Evolutionary conservation across 169 alveolate species (phyloP).

Genomic region (Cryptosporidium viatorum): DNA sequence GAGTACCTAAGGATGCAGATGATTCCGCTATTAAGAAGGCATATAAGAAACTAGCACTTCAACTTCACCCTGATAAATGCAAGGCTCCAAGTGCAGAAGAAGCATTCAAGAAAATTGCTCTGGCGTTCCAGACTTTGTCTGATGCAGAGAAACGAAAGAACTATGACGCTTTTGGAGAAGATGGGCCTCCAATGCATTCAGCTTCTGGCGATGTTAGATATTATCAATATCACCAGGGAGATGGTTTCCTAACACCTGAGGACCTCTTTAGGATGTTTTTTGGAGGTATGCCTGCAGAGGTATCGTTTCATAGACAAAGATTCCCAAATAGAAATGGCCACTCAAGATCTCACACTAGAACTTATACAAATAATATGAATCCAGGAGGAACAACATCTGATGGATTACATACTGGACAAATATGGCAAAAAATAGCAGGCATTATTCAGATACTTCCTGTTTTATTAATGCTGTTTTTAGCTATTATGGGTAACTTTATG

Average conservation of each 20-base stretch:
- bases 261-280: slow-evolving; percentile 85
- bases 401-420: slow-evolving; percentile 1
- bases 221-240: slow-evolving; percentile 80
- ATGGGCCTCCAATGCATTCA: slow-evolving; percentile 73
- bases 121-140: slow-evolving; percentile 92
- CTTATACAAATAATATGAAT: neutral
- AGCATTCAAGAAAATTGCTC: slow-evolving; percentile 93
- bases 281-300: slow-evolving; percentile 78
- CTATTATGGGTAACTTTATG: slow-evolving; percentile 56
- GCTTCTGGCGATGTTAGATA: slow-evolving; percentile 77
- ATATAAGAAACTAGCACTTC: slow-evolving; percentile 94
- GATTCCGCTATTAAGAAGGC: slow-evolving; percentile 92
- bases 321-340: neutral
- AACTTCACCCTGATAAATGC: slow-evolving; percentile 97
- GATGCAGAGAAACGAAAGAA: slow-evolving; percentile 88
- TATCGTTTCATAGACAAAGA: slow-evolving; percentile 57
- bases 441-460: slow-evolving; percentile 50
- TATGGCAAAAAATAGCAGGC: slow-evolving; percentile 54
- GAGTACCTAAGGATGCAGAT: slow-evolving; percentile 88
- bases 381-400: neutral
- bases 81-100: slow-evolving; percentile 94
- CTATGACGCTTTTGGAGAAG: slow-evolving; percentile 87
- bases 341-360: neutral
- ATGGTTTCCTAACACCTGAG: slow-evolving; percentile 83
- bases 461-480: slow-evolving; percentile 36